Conservation (phyloP, 352 stramenopile species). For the Globisporangium uncinulatum region DNA sequence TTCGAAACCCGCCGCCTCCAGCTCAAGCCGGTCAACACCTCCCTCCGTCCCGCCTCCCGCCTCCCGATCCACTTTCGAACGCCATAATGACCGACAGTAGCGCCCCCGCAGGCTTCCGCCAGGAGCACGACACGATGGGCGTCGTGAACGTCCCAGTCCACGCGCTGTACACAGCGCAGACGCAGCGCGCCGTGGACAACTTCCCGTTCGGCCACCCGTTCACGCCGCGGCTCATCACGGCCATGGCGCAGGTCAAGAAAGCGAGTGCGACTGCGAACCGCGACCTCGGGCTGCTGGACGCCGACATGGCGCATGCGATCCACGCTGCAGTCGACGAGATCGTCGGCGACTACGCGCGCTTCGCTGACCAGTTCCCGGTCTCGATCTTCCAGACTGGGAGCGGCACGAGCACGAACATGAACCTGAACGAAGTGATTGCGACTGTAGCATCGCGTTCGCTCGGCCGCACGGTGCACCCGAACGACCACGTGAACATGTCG, state of each 20-base stretch:
- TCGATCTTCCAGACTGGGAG: slow-evolving; percentile 88
- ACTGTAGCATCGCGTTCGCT: slow-evolving; percentile 79
- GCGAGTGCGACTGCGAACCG: slow-evolving; percentile 36
- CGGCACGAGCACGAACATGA: slow-evolving; percentile 98
- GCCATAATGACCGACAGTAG: slow-evolving; percentile 14
- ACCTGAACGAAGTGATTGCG: slow-evolving; percentile 95
- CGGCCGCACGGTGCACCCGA: slow-evolving; percentile 77
- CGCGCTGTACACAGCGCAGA: slow-evolving; percentile 50
- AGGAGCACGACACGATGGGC: slow-evolving; percentile 51
- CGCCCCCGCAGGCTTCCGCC: slow-evolving; percentile 19
- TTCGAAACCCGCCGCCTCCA: not conserved
- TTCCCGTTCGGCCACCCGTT: slow-evolving; percentile 48
- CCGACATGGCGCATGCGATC: slow-evolving; percentile 30
- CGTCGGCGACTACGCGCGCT: slow-evolving; percentile 23
- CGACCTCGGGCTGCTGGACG: slow-evolving; percentile 33
- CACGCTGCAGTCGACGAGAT: slow-evolving; percentile 26
- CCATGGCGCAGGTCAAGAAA: slow-evolving; percentile 45
- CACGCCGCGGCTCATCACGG: slow-evolving; percentile 29
- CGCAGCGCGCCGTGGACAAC: slow-evolving; percentile 45
- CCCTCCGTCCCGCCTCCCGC: not conserved
- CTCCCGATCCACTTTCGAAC: too few relatives aligned
- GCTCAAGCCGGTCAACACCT: not conserved
- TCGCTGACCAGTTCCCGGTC: slow-evolving; percentile 44
- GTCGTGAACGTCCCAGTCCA: slow-evolving; percentile 38
- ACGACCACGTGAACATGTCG: slow-evolving; percentile 71